A percentile compares a stretch with the other conserved stretches of the same genome.
Conservation (phyloP, 768 basidiomycete genomes). For the Pleurotus sapidus region DNA sequence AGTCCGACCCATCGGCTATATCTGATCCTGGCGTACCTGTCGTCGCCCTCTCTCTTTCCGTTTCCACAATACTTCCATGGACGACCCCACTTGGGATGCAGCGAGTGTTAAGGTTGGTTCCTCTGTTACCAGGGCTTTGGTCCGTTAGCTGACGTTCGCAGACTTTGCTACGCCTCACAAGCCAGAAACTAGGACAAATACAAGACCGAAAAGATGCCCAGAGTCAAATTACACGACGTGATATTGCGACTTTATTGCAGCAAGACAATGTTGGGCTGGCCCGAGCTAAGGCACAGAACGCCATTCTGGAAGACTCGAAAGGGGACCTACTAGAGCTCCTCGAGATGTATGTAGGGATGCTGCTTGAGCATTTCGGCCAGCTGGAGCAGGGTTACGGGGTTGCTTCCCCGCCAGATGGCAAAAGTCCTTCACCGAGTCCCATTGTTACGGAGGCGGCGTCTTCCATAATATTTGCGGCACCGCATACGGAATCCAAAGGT, state of each 20-base stretch:
- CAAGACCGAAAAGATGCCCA: slow-evolving; percentile 70
- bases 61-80: neutral
- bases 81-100: slow-evolving; percentile 6
- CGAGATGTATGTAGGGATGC: slow-evolving; percentile 63
- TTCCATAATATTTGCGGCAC: slow-evolving; percentile 62
- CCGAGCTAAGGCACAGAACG: slow-evolving; percentile 67
- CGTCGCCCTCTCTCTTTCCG: neutral
- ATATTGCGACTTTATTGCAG: slow-evolving; percentile 65
- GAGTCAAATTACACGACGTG: slow-evolving; percentile 57
- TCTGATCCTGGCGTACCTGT: neutral
- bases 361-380: slow-evolving; percentile 58
- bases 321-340: slow-evolving; percentile 63
- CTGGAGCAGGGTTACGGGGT: slow-evolving; percentile 45
- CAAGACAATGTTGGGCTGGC: slow-evolving; percentile 62
- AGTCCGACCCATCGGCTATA: neutral
- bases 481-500: slow-evolving; percentile 61
- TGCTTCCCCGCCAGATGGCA: too few relatives aligned
- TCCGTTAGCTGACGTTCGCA: neutral
- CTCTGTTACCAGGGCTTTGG: neutral
- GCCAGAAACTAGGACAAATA: slow-evolving; percentile 64
- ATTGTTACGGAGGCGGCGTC: slow-evolving; percentile 63
- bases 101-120: slow-evolving; percentile 17
- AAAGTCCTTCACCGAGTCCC: slow-evolving; percentile 36
- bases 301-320: slow-evolving; percentile 59
- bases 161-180: slow-evolving; percentile 62